Evolutionary conservation across 2,329 filamentous ascomycete species (phyloP), one percentile per base, ranked within the genome.

Genomic region (Arthrobotrys iridis): DNA sequence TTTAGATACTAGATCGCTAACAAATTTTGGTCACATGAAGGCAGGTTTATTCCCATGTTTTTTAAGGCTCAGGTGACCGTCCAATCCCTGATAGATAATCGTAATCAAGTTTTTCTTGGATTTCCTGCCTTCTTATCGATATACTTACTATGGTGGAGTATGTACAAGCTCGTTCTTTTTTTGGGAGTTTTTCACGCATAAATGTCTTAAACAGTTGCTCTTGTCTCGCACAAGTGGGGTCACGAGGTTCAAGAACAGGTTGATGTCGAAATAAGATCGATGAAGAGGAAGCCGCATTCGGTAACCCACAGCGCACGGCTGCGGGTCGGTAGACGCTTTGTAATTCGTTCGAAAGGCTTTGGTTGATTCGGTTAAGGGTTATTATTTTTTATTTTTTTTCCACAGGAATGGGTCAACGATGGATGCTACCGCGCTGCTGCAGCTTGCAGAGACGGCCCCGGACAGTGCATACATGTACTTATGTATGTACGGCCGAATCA

Each of bases 21-120:
- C n/a, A n/a, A n/a, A n/a, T 41, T 28, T 22, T 58, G 67, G 65
- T 64, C 58, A 64, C 67, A 64, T 64, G 48, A 64, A 30, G 46
- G 28, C 35, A 24, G 26, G 28, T 66, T 40, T 48, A 37, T 59
- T 15, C 40, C n/a, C 33, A 57, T 43, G 40, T 45, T 37, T 22
- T 60, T 62, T 50, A 52, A 66, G 46, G 48, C 71, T 68, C 71
- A 75, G 71, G 71, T 75, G 71, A 75, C 71, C 48, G 22, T 5
- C 40, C 30, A 20, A 75, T 67, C 63, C 71, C 46, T 68, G 71
- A 46, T 68, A 37, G 48, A 68, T 59, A 64, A 55, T 37, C 50
- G 50, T 55, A 55, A 75, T 68, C 71, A 75, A 41, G 63, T 68
- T 75, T 64, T 62, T 28, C 48, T 70, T 70, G 22, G 22, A 33